Base-by-base conservation (phyloP, 2,329 filamentous ascomycete genomes). In the Fusarium oligoseptatum region DNA sequence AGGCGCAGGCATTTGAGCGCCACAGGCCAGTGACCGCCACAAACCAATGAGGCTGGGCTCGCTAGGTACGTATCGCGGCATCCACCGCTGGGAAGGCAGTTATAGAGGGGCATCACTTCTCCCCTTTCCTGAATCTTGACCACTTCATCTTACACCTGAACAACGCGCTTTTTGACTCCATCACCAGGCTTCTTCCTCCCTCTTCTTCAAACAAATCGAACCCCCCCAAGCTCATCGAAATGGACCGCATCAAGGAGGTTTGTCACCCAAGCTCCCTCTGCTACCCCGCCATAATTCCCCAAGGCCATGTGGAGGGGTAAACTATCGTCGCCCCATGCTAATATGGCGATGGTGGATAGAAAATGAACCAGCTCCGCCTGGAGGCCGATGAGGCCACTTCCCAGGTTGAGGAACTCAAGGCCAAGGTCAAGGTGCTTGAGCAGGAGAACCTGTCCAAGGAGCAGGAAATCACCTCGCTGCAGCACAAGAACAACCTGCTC, bases 401-500 rank as follows among this genome's bases (percentile, higher is more conserved):
- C 83, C 93, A 96, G 87, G 92, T 93, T 76, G 94, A 98, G 83
- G 96, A 98, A 87, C 91, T 97, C 78, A 92, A 97, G 87, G 77
- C 85, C 80, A 95, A 94, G 87, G 90, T 98, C 87, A 98, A 98
- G 90, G 85, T 87, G 64, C 90, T 98, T 75, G 95, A 99, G 87
- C 93, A 98, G 86, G 96, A 98, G 88, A 98, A 95, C 85, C 90
- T 98, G 74, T 89, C 93, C 83, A 98, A 98, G 89, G 97, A 98
- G 88, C 95, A 98, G 87, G 96, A 98, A 85, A 97, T 98, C 85
- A 97, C 94, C 77, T 98, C 97, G 64, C 91, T 98, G 81, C 92
- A 93, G 83, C 96, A 98, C 92, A 97, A 96, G 89, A 98, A 98
- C 87, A 91, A 92, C 81, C 89, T 98, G 72, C 93, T 98, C 71